Base-by-base conservation (phyloP, 2,329 filamentous ascomycete genomes). In the Paraphaeosphaeria minitans region DNA sequence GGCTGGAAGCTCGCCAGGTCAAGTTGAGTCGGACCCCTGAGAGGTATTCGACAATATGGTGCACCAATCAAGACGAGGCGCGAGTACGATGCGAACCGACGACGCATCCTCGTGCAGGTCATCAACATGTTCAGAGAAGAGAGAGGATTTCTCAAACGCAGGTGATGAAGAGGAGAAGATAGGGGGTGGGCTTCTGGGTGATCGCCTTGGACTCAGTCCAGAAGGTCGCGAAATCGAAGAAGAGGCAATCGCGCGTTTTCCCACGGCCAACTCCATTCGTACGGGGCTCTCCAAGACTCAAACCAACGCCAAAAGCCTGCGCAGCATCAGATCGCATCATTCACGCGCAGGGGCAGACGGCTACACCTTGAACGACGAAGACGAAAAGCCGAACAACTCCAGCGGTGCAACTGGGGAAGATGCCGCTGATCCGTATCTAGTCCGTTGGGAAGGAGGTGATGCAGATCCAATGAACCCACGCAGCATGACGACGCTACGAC, bases 401-500 rank as follows among this genome's bases (percentile, higher is more conserved):
- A 70, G 58, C 27, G 56, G 62, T 49, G 67, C 63, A 37, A 63
- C 55, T 9, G 56, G 41, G 22, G 41, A 19, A 8, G 19, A 21
- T 59, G 22, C 46, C 59, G 77, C 77, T 46, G 79, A 82, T 54
- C 78, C 79, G 2, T 93, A 86, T 67, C 84, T 92, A 61, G 92
- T 98, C 21, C 77, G 77, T 7, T 97, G 90, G 85, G 89, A 94
- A 41, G 86, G 85, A 6, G 88, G 85, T 5, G 88, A 92, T 58
- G 78, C 81, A 49, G 93, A 97, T 72, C 88, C 90, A 0, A 73
- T 86, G 75, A 90, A 89, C 67, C 93, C 93, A 0, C 86, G 89
- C 58, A 92, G 85, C 73, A 87, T 92, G 80, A 79, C 77, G 16
- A 82, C 76, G 19, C 72, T 77, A n/a, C 84, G 86, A 61, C 93